Evolutionary conservation across 495 filamentous ascomycete species (phyloP), one percentile per base, ranked within the genome.

Genomic region (Chlorociboria aeruginascens): DNA sequence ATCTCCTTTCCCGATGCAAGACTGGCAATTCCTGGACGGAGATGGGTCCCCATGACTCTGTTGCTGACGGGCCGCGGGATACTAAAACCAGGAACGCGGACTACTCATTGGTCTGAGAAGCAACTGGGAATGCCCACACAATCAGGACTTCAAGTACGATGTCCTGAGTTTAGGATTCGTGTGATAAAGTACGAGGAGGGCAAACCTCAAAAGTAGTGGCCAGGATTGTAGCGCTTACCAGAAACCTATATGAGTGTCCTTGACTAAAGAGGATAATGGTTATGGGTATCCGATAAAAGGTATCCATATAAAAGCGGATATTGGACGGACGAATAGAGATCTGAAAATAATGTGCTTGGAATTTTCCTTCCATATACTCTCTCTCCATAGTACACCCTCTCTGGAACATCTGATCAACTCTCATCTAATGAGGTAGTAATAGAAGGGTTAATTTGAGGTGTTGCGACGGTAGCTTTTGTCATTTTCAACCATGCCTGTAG

Each of bases 1-100:
- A 52, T 61, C 32, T 61, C 59, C 41, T 52, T 51, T 30, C 48
- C 55, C 9, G 56, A 59, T 29, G 30, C 28, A 7, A 41, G 43
- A 28, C 31, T 61, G n/a, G 12, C 32, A 11, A 40, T 33, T 9
- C 37, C 48, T 1, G 56, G 59, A 6, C 57, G 40, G 35, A 16
- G 48, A 33, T 61, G 59, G 59, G 59, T 53, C 1, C 59, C 56
- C 16, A 13, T 13, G 36, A 34, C 32, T 17, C 30, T 54, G 6
- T 30, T 54, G 31, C n/a, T 14, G 9, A 20, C 16, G n/a, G 10
- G 8, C 3, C 13, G 36, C 13, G 9, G 25, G 13, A 20, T 35
- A 1, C 20, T 20, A 1, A 25, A 36, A 8, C 8, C 30, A 7
- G 29, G 32, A 10, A 25, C n/a, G 3, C 40, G 48, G 8, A 25